These are phyloP conservation scores for Lachnellula occidentalis DNA, from an alignment of 2,329 filamentous ascomycete species.

Conservation along the genomic window DNA sequence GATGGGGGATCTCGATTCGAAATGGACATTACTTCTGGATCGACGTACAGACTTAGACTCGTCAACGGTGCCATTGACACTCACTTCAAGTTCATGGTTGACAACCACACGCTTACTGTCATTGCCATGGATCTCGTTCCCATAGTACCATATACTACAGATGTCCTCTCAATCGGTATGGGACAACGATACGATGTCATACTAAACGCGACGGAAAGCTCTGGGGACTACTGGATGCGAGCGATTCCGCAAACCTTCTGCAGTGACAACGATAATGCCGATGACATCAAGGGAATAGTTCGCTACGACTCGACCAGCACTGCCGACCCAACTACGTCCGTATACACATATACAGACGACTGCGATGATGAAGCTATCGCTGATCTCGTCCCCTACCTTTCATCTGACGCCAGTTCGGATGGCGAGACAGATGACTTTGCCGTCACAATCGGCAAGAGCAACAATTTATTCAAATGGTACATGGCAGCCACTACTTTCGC, in stretches of 20 bases:
- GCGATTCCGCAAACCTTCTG: slow-evolving; percentile 50
- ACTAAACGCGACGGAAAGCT: background rate
- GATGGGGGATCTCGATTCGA: slow-evolving; percentile 23
- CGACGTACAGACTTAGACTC: slow-evolving; percentile 40
- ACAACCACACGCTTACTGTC: slow-evolving; percentile 49
- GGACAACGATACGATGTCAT: slow-evolving; percentile 9
- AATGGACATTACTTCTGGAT: slow-evolving; percentile 34
- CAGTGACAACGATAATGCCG: slow-evolving; percentile 50
- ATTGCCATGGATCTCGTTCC: slow-evolving; percentile 51
- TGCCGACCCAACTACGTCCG: slow-evolving; percentile 24
- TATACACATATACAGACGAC: slow-evolving; percentile 20
- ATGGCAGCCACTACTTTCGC: slow-evolving; percentile 43
- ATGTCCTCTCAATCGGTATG: background rate
- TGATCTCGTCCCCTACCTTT: slow-evolving; percentile 25
- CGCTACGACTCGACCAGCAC: slow-evolving; percentile 43
- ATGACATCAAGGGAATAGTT: slow-evolving; percentile 43
- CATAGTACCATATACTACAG: slow-evolving; percentile 4
- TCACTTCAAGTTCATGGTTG: slow-evolving; percentile 40
- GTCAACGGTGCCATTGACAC: slow-evolving; percentile 39
- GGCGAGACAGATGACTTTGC: slow-evolving; percentile 24
- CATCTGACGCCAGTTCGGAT: slow-evolving; percentile 11
- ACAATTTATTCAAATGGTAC: slow-evolving; percentile 40
- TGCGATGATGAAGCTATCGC: slow-evolving; percentile 29
- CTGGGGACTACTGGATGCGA: slow-evolving; percentile 53
- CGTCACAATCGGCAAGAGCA: slow-evolving; percentile 23